Percentiles rank a stretch among this genome's conserved stretches.
These are phyloP conservation scores for Pseudonectria buxi DNA, from an alignment of 2,329 filamentous ascomycete genomes.

Conservation along the genomic window DNA sequence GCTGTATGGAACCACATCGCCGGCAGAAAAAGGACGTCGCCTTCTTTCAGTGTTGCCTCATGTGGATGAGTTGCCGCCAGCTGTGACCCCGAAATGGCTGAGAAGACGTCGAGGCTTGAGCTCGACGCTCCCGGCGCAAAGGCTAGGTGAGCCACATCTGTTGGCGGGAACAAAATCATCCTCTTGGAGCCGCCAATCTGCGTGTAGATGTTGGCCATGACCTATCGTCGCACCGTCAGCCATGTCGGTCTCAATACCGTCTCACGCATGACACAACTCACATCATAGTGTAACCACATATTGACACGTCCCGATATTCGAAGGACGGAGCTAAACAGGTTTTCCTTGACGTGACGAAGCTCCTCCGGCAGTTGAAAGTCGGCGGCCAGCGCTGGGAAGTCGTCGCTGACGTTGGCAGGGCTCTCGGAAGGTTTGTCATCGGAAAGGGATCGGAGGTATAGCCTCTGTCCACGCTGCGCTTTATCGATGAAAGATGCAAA, in stretches of 20 bases:
- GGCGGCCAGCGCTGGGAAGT: slow-evolving; percentile 62
- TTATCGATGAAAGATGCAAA: slow-evolving; percentile 62
- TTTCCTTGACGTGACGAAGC: slow-evolving; percentile 51
- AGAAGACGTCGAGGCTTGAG: slow-evolving; percentile 69
- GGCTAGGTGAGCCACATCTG: slow-evolving; percentile 61
- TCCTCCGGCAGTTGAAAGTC: slow-evolving; percentile 66
- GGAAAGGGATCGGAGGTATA: slow-evolving; percentile 78
- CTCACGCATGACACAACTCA: no score
- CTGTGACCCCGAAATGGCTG: slow-evolving; percentile 32
- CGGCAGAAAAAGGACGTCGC: slow-evolving; percentile 75
- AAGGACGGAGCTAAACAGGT: slow-evolving; percentile 69
- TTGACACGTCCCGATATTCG: slow-evolving; percentile 73
- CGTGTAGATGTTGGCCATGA: slow-evolving; percentile 81
- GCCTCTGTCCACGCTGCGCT: slow-evolving; percentile 49
- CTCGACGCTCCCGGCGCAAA: slow-evolving; percentile 75
- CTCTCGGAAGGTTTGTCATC: slow-evolving; percentile 58
- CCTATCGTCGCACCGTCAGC: slow-evolving; percentile 37
- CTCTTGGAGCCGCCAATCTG: slow-evolving; percentile 70
- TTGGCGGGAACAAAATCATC: slow-evolving; percentile 71
- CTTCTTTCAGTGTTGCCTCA: slow-evolving; percentile 58
- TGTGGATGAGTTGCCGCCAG: slow-evolving; percentile 53
- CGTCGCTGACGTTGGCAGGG: slow-evolving; percentile 61
- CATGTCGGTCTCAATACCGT: neutral
- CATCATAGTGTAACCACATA: slow-evolving; percentile 89
- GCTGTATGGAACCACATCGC: slow-evolving; percentile 80